Evolutionary conservation across 192 early-diverging fungal genomes (phyloP), one percentile per base, ranked within the genome.

Genomic region (Coemansia asiatica): DNA sequence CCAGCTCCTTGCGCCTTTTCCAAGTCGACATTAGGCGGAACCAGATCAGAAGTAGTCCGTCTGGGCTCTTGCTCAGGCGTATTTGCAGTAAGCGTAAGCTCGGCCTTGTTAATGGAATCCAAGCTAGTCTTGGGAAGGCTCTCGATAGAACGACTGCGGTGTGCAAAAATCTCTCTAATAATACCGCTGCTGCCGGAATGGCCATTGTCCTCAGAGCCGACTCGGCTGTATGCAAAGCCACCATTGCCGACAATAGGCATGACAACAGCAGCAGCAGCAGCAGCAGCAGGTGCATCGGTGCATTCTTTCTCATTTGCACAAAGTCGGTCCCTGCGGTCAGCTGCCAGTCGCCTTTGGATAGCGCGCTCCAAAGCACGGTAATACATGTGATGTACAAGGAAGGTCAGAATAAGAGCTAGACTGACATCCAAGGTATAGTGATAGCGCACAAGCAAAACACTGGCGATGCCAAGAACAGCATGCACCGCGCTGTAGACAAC

Each of bases 341-440:
- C 21, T 6, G 58, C 35, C 19, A 60, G 8, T 25, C 66, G 57
- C 9, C 21, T 27, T 12, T 62, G 80, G 0, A 74, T 60, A 29
- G 83, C 83, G 6, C 55, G 10, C 35, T 84, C 78, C 54, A 84
- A 62, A 2, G 67, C 35, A 10, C 63, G 61, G 35, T 81, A 87
- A 59, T 89, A 89, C 21, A 84, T 46, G 21, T 83, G 79, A 75
- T 84, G 82, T 22, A 81, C 70, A n/a, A 83, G 61, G 29, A 72
- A 86, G 6, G 84, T 83, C 47, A 89, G 67, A 56, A 86, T 51
- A 6, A 85, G 36, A 2, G 85, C 87, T 47, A 88, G 38, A 26
- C 85, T 26, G 28, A 88, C 84, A 19, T 88, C 87, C 23, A 86
- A 68, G 7, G 87, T 74, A 63, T 88, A 88, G 49, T 88, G 87